Percentiles rank a stretch among this genome's conserved stretches.
These are phyloP conservation scores for Kwoniella bestiolae DNA, from an alignment of 768 basidiomycete species.

Conservation along the genomic window DNA sequence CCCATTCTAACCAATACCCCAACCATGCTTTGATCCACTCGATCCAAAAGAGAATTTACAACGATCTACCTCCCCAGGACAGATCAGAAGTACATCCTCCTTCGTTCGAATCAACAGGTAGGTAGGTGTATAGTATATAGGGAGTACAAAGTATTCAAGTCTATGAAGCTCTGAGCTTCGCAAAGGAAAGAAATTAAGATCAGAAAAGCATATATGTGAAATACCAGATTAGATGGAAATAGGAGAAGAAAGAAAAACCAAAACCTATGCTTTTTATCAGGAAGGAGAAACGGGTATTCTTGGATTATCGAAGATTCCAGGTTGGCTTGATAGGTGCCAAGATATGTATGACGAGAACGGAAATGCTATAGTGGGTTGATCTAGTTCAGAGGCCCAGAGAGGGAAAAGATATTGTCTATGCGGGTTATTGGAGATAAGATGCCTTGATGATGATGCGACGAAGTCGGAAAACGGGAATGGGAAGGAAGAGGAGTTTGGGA, in stretches of 20 bases:
- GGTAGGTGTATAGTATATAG: neutral
- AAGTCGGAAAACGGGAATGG: neutral
- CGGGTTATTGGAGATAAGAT: neutral
- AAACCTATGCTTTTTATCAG: neutral
- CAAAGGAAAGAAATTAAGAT: no score
- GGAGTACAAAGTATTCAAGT: neutral
- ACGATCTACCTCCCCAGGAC: slow-evolving; percentile 3
- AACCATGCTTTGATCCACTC: neutral
- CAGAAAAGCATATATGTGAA: no score
- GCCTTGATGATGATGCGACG: neutral
- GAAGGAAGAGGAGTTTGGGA: neutral
- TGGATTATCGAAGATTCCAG: no score
- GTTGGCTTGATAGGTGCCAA: no score
- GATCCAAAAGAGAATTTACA: neutral
- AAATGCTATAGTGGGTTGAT: neutral
- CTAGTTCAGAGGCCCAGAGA: neutral
- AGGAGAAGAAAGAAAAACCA: no score
- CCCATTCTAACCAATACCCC: neutral
- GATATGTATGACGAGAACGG: neutral
- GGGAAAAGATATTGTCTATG: slow-evolving; percentile 1
- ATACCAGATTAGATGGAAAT: no score
- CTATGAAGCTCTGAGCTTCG: neutral
- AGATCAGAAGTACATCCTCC: neutral
- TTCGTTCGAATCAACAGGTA: no score
- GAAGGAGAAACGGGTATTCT: no score